phyloP scores from a whole-genome alignment of 225 moss, liverwort and hornwort genomes.

The Thuidium tamariscinum region DNA sequence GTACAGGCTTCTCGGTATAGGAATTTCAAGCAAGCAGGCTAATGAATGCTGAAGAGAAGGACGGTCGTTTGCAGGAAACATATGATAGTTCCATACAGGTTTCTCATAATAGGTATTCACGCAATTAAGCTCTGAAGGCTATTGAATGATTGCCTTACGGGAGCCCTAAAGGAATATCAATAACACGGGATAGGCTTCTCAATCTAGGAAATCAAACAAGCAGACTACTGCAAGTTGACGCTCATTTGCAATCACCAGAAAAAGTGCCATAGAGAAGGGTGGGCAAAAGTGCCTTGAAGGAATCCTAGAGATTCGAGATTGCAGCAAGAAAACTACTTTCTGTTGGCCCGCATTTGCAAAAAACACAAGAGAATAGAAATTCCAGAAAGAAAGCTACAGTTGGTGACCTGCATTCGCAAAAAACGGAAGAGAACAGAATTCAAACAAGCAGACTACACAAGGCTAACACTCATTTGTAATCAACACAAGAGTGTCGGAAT shows the following conservation, averaged over 20 bases:
- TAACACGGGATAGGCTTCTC: not conserved
- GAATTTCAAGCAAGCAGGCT: not conserved
- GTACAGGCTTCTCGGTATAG: not conserved
- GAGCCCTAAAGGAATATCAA: not conserved
- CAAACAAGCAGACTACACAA: not conserved
- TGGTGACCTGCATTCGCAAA: not conserved
- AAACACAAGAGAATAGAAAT: not conserved
- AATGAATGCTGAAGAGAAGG: not conserved
- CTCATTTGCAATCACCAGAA: not conserved
- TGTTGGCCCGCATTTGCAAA: not conserved
- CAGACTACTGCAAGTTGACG: not conserved
- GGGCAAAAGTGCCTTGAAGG: not conserved
- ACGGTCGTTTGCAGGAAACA: not conserved
- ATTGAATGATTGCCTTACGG: not conserved
- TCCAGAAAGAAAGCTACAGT: not conserved
- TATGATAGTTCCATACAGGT: not conserved
- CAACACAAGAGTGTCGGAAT: not conserved
- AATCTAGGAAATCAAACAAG: not conserved
- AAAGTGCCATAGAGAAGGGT: not conserved
- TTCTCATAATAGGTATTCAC: not conserved
- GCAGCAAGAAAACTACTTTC: not conserved
- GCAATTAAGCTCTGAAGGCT: not conserved
- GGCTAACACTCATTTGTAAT: not conserved
- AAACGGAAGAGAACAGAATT: not conserved
- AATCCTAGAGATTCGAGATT: not conserved